Evolutionary conservation across 192 early-diverging fungal species (phyloP).

Genomic region (Umbelopsis vinacea): DNA sequence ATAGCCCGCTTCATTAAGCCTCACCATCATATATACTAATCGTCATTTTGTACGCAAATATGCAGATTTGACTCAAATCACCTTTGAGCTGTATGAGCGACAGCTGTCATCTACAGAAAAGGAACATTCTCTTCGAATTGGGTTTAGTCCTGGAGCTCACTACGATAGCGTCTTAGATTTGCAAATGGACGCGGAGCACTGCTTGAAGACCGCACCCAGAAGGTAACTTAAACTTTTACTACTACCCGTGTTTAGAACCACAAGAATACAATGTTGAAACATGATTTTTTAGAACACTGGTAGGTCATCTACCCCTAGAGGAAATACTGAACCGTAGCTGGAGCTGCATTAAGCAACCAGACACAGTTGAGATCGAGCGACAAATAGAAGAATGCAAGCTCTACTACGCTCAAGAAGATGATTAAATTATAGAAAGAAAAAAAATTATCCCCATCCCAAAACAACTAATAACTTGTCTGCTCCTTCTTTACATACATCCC

Average conservation of each 20-base stretch:
- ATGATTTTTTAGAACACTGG: constrained; percentile 67
- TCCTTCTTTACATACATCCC: neutral
- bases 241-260: neutral
- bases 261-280: neutral
- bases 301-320: constrained; percentile 81
- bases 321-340: constrained; percentile 66
- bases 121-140: constrained; percentile 90
- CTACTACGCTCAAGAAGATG: constrained; percentile 43
- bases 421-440: constrained; percentile 5
- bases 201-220: constrained; percentile 81
- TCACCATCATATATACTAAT: too few species aligned
- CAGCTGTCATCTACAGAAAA: constrained; percentile 54
- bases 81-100: constrained; percentile 94
- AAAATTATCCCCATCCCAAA: too few species aligned
- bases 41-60: too few species aligned
- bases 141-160: constrained; percentile 92
- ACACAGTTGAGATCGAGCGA: constrained; percentile 34
- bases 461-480: too few species aligned
- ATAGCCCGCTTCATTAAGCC: too few species aligned
- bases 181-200: constrained; percentile 82
- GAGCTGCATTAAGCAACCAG: constrained; percentile 54
- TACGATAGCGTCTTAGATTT: constrained; percentile 89
- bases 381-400: constrained; percentile 41
- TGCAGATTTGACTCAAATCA: constrained; percentile 92
- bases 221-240: constrained; percentile 38